Conservation (phyloP, 805 yeast genomes). For the Kluyveromyces siamensis region DNA sequence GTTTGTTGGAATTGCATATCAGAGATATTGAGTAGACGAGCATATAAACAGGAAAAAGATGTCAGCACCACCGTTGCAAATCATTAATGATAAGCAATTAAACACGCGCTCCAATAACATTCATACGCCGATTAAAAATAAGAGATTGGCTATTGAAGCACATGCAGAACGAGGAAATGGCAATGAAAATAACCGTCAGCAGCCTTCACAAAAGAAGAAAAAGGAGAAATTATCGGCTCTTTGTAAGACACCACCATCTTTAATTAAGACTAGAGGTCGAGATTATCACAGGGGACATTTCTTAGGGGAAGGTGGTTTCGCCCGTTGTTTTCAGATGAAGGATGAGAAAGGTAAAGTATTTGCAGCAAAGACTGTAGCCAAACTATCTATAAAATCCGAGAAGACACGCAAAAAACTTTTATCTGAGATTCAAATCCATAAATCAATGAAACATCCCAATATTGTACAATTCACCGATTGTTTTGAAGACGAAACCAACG, state of each 20-base stretch:
- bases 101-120: conserved; percentile 23
- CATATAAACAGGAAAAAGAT: conserved; percentile 5
- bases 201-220: conserved; percentile 47
- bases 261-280: conserved; percentile 82
- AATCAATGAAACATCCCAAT: conserved; percentile 78
- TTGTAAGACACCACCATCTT: conserved; percentile 94
- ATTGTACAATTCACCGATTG: conserved; percentile 92
- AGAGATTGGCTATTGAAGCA: conserved; percentile 5
- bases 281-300: conserved; percentile 86
- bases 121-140: conserved; percentile 25
- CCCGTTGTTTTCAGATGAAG: conserved; percentile 94
- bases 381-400: conserved; percentile 82
- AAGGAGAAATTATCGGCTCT: conserved; percentile 84
- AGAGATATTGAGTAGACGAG: neutral
- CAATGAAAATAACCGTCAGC: conserved; percentile 14
- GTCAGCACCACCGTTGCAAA: conserved; percentile 29
- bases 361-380: conserved; percentile 98
- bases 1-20: neutral
- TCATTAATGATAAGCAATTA: conserved; percentile 27
- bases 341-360: conserved; percentile 78
- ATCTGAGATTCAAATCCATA: conserved; percentile 92
- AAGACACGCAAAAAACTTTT: conserved; percentile 77
- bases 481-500: conserved; percentile 93
- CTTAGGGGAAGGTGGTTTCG: conserved; percentile 98
- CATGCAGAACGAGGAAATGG: conserved; percentile 14